A percentile compares a stretch with the other conserved stretches of the same genome.
These are phyloP conservation scores for Amesomyces nigricolor DNA, from an alignment of 2,329 filamentous ascomycete species.

Conservation along the genomic window DNA sequence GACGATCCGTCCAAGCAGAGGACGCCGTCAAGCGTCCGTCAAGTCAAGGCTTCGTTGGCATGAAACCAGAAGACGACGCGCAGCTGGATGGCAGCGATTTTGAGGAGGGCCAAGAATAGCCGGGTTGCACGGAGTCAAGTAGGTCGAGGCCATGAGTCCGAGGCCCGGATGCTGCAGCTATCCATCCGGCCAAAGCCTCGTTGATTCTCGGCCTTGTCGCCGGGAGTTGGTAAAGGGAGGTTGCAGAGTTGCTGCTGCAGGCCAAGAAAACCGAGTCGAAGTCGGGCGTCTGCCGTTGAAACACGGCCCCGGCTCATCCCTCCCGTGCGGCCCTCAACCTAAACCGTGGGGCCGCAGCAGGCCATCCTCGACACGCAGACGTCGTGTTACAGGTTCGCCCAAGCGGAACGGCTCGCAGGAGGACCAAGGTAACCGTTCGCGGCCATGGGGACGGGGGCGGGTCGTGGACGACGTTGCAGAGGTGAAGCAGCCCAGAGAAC, in stretches of 20 bases:
- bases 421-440: too few species aligned
- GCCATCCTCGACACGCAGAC: slow-evolving; percentile 1
- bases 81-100: not conserved
- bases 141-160: slow-evolving; percentile 3
- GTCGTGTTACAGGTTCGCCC: slow-evolving; percentile 6
- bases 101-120: not conserved
- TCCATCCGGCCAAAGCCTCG: not conserved
- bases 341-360: slow-evolving; percentile 7
- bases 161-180: slow-evolving; percentile 3
- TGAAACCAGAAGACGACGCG: not conserved
- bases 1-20: too few species aligned
- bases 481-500: too few species aligned
- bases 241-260: not conserved
- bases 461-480: too few species aligned
- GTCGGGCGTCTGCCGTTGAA: too few species aligned
- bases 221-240: not conserved
- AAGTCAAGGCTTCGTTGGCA: too few species aligned
- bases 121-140: slow-evolving; percentile 3
- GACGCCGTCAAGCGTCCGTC: too few species aligned
- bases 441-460: too few species aligned
- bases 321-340: not conserved
- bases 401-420: not conserved
- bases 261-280: not conserved
- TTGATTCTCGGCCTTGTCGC: not conserved
- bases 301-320: not conserved